phyloP scores from a whole-genome alignment of 2,329 filamentous ascomycete genomes.

The Epichloe scottii region DNA sequence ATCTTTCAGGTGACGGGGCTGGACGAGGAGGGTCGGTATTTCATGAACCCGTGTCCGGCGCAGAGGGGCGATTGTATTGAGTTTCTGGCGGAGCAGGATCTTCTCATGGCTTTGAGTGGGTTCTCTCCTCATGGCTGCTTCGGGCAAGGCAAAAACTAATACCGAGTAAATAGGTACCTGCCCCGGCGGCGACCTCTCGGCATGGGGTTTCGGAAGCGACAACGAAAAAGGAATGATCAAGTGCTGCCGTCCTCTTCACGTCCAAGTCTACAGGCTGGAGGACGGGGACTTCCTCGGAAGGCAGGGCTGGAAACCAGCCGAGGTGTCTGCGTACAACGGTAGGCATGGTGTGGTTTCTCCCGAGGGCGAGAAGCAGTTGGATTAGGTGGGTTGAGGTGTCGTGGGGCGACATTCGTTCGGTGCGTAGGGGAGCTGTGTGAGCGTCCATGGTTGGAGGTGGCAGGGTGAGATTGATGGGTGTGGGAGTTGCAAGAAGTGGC shows the following conservation, averaged over 20 bases:
- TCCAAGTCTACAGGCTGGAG: conserved; percentile 56
- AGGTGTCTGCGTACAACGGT: conserved; percentile 49
- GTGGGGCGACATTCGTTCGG: too few relatives aligned
- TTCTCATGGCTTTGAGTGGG: conserved; percentile 47
- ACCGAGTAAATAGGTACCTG: conserved; percentile 45
- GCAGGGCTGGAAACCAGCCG: conserved; percentile 49
- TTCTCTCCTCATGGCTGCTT: conserved; percentile 1
- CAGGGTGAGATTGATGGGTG: too few relatives aligned
- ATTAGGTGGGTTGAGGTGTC: too few relatives aligned
- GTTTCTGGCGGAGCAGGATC: conserved; percentile 69
- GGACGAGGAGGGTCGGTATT: conserved; percentile 59
- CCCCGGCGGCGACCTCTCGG: conserved; percentile 67
- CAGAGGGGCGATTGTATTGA: conserved; percentile 49
- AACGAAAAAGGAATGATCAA: conserved; percentile 56
- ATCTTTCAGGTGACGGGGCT: conserved; percentile 76
- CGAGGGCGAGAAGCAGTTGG: conserved; percentile 10
- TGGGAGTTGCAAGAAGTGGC: too few relatives aligned
- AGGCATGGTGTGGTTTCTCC: conserved; percentile 41
- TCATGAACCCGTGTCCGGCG: conserved; percentile 55
- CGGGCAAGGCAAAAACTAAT: background rate
- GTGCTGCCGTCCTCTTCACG: conserved; percentile 60
- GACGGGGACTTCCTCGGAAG: conserved; percentile 37
- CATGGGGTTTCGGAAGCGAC: conserved; percentile 66
- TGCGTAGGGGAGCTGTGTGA: too few relatives aligned
- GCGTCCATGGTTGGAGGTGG: too few relatives aligned